Evolutionary conservation across 148 eudicot species (phyloP).

Genomic region (Vaccinium darrowii): DNA sequence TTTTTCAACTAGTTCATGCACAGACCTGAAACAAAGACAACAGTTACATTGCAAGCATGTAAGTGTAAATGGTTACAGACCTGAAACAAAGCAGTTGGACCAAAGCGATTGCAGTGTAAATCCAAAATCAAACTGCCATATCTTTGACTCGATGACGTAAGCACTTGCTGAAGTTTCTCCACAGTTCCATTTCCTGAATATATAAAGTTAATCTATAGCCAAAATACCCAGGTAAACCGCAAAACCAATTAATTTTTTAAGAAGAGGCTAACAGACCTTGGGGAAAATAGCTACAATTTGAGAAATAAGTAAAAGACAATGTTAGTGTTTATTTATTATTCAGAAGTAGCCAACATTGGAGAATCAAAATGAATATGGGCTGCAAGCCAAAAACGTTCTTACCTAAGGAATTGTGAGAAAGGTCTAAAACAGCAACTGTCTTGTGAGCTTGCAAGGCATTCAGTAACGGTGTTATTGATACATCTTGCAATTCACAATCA

Average conservation of each 20-base stretch:
- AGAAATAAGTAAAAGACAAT: neutral
- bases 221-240: slow-evolving; percentile 3
- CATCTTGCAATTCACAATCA: slow-evolving; percentile 78
- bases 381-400: slow-evolving; percentile 15
- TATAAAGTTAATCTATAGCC: slow-evolving; percentile 14
- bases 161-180: slow-evolving; percentile 70
- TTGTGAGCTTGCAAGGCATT: slow-evolving; percentile 77
- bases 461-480: slow-evolving; percentile 71
- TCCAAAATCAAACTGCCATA: slow-evolving; percentile 82
- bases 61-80: slow-evolving; percentile 29
- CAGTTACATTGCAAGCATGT: neutral
- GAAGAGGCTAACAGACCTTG: neutral
- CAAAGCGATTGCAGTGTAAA: slow-evolving; percentile 82
- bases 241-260: neutral
- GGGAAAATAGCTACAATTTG: neutral
- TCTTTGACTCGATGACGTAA: slow-evolving; percentile 63
- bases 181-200: slow-evolving; percentile 79
- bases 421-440: slow-evolving; percentile 65
- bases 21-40: neutral
- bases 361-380: neutral
- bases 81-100: slow-evolving; percentile 84
- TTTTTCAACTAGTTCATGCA: too few relatives aligned
- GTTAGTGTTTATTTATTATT: neutral
- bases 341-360: neutral
- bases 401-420: slow-evolving; percentile 94